phyloP scores from a whole-genome alignment of 2,329 filamentous ascomycete genomes.

The Ophiostoma pallidulum region DNA sequence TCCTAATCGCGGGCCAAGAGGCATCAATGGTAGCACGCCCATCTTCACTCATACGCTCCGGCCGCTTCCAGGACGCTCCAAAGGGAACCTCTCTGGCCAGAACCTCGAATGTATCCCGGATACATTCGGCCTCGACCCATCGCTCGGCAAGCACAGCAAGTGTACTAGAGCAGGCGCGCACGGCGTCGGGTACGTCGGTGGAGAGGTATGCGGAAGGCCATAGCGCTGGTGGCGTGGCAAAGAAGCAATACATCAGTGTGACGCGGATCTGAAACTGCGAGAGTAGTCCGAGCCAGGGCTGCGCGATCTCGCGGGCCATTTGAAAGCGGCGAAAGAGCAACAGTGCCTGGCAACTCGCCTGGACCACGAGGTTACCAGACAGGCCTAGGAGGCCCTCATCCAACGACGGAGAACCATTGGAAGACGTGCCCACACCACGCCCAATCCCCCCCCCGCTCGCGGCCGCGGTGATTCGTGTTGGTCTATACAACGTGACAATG shows the following conservation, averaged over 20 bases:
- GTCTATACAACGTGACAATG: constrained; percentile 22
- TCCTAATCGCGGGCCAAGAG: background rate
- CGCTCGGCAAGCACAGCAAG: constrained; percentile 28
- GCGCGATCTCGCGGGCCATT: constrained; percentile 20
- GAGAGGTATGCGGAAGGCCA: constrained; percentile 23
- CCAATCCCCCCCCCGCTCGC: background rate
- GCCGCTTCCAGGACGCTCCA: constrained; percentile 8
- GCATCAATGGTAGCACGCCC: background rate
- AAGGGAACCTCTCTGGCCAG: constrained; percentile 21
- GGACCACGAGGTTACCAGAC: constrained; percentile 21
- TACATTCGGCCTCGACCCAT: constrained; percentile 26
- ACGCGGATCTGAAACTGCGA: constrained; percentile 27
- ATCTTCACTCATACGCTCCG: constrained; percentile 8
- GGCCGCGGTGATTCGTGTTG: constrained; percentile 16
- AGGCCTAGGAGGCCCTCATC: constrained; percentile 10
- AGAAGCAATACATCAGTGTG: constrained; percentile 29
- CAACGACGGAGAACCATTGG: too few relatives aligned
- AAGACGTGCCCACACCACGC: background rate
- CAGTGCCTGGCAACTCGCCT: constrained; percentile 22
- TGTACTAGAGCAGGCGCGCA: constrained; percentile 27
- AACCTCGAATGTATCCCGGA: constrained; percentile 27
- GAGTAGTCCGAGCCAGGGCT: constrained; percentile 22
- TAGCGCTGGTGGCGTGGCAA: constrained; percentile 23
- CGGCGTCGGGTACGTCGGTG: constrained; percentile 24
- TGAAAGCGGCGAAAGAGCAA: constrained; percentile 24